Percentiles rank a stretch among this genome's conserved stretches.
Conservation (phyloP, 2,329 filamentous ascomycete species). For the Metarhizium album region DNA sequence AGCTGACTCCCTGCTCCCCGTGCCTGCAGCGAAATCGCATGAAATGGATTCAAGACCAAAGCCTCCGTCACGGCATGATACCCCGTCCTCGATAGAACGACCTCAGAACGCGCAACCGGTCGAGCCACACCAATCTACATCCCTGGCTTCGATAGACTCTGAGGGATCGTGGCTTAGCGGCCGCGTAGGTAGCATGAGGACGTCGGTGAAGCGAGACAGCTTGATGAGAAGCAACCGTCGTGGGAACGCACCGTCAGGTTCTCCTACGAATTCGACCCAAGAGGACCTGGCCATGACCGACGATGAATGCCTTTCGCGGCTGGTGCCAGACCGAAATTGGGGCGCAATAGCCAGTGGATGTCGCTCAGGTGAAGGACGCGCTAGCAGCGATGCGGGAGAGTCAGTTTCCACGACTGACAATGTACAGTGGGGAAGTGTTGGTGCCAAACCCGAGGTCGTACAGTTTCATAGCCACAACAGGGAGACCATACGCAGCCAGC, state of each 20-base stretch:
- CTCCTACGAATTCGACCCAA: constrained; percentile 35
- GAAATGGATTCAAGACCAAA: constrained; percentile 17
- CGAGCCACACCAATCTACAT: constrained; percentile 64
- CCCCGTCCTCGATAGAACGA: constrained; percentile 33
- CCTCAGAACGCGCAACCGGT: constrained; percentile 32
- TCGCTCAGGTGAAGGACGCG: constrained; percentile 39
- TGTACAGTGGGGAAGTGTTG: constrained; percentile 42
- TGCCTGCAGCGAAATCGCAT: constrained; percentile 17
- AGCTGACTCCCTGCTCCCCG: constrained; percentile 33
- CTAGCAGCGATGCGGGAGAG: constrained; percentile 50
- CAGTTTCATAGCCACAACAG: constrained; percentile 37
- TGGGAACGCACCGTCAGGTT: constrained; percentile 23
- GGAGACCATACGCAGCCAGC: constrained; percentile 39
- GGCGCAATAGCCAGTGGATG: constrained; percentile 21
- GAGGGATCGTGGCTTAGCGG: constrained; percentile 95
- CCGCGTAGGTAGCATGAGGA: constrained; percentile 40
- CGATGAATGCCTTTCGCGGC: constrained; percentile 61
- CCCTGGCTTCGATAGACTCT: constrained; percentile 86
- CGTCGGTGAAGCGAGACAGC: constrained; percentile 34
- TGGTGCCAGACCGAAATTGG: constrained; percentile 20
- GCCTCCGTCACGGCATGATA: constrained; percentile 28
- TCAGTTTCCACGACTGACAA: constrained; percentile 26
- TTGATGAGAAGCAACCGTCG: constrained; percentile 20
- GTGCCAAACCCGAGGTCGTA: constrained; percentile 44
- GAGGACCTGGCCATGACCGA: constrained; percentile 54